A percentile compares a stretch with the other conserved stretches of the same genome.
Evolutionary conservation across 1,284 basidiomycete species (phyloP).

Genomic region (Moesziomyces globuligerus): DNA sequence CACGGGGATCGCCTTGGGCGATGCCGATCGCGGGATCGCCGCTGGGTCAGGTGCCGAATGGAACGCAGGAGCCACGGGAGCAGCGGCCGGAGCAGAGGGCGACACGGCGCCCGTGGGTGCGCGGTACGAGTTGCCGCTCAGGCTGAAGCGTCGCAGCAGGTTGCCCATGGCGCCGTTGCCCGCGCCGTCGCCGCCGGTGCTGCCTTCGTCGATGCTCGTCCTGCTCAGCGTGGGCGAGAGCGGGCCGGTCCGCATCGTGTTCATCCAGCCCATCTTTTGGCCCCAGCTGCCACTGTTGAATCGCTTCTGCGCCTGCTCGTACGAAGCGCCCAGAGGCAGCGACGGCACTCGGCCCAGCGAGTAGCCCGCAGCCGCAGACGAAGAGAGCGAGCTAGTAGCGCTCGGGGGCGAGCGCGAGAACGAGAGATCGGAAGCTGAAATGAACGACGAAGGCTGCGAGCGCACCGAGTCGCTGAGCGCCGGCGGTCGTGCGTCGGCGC

Average conservation of each 20-base stretch:
- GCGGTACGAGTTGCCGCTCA: slow-evolving; percentile 46
- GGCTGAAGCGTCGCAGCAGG: slow-evolving; percentile 52
- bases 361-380: slow-evolving; percentile 24
- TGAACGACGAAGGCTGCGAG: slow-evolving; percentile 39
- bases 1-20: slow-evolving; percentile 28
- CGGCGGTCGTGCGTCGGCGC: slow-evolving; percentile 6
- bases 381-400: slow-evolving; percentile 29
- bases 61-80: slow-evolving; percentile 21
- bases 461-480: slow-evolving; percentile 15
- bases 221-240: slow-evolving; percentile 37
- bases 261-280: slow-evolving; percentile 48
- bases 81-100: not conserved
- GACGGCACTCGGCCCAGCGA: slow-evolving; percentile 50
- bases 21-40: slow-evolving; percentile 33
- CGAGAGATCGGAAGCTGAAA: slow-evolving; percentile 38
- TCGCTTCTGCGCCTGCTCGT: slow-evolving; percentile 54
- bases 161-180: slow-evolving; percentile 42
- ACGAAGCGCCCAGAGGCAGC: slow-evolving; percentile 41
- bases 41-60: slow-evolving; percentile 18
- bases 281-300: slow-evolving; percentile 54
- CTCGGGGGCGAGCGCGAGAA: slow-evolving; percentile 36
- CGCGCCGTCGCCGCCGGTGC: slow-evolving; percentile 11
- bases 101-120: slow-evolving; percentile 2
- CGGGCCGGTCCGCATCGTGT: slow-evolving; percentile 36
- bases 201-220: slow-evolving; percentile 39